Evolutionary conservation across 495 filamentous ascomycete species (phyloP).

Genomic region (Viridothelium virens): DNA sequence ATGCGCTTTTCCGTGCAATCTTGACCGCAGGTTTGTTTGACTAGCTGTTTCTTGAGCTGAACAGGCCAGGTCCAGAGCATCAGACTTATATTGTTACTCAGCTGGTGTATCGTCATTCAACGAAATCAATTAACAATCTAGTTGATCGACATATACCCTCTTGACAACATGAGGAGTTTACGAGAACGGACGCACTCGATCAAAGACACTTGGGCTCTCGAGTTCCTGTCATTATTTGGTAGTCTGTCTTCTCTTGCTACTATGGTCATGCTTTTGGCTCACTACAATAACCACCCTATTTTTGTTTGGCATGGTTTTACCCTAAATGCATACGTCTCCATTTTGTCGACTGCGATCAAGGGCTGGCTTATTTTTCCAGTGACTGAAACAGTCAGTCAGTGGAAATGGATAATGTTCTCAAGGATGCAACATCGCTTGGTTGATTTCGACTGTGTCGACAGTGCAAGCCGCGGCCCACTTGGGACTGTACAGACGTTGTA

Average conservation of each 20-base stretch:
- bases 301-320: background rate
- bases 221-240: background rate
- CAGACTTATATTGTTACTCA: no score
- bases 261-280: background rate
- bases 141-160: no score
- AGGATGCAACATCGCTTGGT: background rate
- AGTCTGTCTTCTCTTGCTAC: background rate
- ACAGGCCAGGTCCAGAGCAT: no score
- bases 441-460: background rate
- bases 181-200: background rate
- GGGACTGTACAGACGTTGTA: background rate
- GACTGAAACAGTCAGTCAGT: background rate
- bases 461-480: background rate
- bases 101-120: no score
- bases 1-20: no score
- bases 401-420: slow-evolving; percentile 1
- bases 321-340: background rate
- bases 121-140: no score
- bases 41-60: no score
- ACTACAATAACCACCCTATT: background rate
- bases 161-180: background rate
- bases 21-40: no score
- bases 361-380: background rate
- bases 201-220: background rate
- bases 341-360: slow-evolving; percentile 6